Base-by-base conservation (phyloP, 2,329 filamentous ascomycete species). In the Pseudocercospora macadamiae region DNA sequence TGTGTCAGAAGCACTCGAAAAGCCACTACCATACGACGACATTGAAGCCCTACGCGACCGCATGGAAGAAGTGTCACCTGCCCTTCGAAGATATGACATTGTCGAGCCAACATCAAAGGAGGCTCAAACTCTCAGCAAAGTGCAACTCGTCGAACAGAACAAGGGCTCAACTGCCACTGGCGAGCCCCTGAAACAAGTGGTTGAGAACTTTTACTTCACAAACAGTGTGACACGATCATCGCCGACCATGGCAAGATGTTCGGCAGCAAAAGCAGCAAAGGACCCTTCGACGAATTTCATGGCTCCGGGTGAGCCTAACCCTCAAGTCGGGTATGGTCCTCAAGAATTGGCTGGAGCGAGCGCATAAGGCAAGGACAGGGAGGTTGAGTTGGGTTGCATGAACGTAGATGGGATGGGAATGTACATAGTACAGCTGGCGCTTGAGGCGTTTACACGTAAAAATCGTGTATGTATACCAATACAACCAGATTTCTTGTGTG, bases 171-270 rank as follows among this genome's bases (percentile, higher is more conserved):
- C 90, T 77, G 71, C 83, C n/a, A 88, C 81, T 37, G 87, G 86
- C n/a, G 78, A 83, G 68, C 86, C 90, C 26, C 83, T 99, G 71
- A 91, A 87, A 82, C 90, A 90, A 78, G 86, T 89, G 57, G 91
- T 99, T 69, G 88, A 96, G 71, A 91, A 99, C 82, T 99, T 99
- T 77, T 99, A 93, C 81, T 96, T 97, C 79, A 99, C 95, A 76
- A 93, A 99, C 78, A 87, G 89, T 59, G 97, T 99, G 76, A 96
- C 93, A 36, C 88, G 95, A 84, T 97, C 93, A 81, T 97, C 93
- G 63, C 93, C 95, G 52, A 99, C 95, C 59, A 99, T 99, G 95
- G 95, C 95, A 61, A 90, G 95, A 74, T 97, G 92, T 83, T 96
- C 92, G 51, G 93, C 91, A 54, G 90, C 93, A 66, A 97, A 97